Percentiles rank a stretch among this genome's conserved stretches.
phyloP scores from a whole-genome alignment of 345 rosid genomes.

The thale cress (Arabidopsis thaliana) region DNA sequence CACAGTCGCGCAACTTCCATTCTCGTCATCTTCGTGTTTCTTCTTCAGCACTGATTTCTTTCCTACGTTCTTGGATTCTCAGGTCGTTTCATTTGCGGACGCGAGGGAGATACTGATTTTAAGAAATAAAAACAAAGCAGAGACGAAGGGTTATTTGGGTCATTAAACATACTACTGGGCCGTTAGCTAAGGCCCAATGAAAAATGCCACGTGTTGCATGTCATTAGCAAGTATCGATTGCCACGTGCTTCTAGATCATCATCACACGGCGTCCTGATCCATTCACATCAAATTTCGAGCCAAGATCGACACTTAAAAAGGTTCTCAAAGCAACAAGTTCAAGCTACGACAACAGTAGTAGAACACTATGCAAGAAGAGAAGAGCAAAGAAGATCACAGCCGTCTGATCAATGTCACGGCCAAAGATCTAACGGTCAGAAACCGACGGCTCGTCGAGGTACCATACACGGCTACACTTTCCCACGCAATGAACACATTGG shows the following conservation, averaged over 20 bases:
- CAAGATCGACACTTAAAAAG: constrained; percentile 22
- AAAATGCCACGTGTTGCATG: constrained; percentile 35
- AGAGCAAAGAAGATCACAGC: constrained; percentile 37
- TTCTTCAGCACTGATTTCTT: constrained; percentile 27
- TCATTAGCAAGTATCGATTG: background rate
- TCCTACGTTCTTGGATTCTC: constrained; percentile 28
- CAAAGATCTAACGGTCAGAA: constrained; percentile 52
- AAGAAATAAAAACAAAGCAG: background rate
- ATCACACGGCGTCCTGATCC: constrained; percentile 37
- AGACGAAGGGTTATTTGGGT: too few relatives aligned
- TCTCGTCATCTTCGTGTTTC: constrained; percentile 37
- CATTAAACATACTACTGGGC: too few relatives aligned
- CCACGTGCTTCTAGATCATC: constrained; percentile 37
- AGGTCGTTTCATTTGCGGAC: background rate
- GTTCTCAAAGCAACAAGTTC: constrained; percentile 23
- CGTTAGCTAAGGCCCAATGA: too few relatives aligned
- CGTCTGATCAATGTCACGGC: constrained; percentile 41
- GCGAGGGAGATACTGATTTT: constrained; percentile 26
- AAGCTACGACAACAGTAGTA: background rate
- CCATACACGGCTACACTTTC: constrained; percentile 74
- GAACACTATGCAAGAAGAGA: constrained; percentile 42
- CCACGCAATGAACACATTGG: constrained; percentile 71
- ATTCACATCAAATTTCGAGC: constrained; percentile 14
- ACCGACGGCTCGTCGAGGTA: constrained; percentile 69
- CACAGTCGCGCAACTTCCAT: constrained; percentile 32